These are phyloP conservation scores for Cercospora sp. DNA, from an alignment of 2,329 filamentous ascomycete genomes.

Conservation along the genomic window DNA sequence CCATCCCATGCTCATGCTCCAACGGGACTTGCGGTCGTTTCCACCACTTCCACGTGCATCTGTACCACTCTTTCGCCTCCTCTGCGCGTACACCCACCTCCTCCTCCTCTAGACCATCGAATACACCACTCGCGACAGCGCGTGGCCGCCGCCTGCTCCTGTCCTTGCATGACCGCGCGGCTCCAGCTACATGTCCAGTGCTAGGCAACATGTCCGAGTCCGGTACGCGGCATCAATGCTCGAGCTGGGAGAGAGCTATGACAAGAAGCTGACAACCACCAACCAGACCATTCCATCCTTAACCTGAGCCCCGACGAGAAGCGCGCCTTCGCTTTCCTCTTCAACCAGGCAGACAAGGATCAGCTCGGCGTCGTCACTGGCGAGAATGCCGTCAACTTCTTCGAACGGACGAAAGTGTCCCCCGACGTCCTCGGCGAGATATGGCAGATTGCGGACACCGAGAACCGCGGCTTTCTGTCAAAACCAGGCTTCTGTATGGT, in stretches of 20 bases:
- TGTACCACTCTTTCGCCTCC: not conserved
- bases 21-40: not conserved
- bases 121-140: not conserved
- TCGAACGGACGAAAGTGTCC: constrained; percentile 89
- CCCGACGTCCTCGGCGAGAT: constrained; percentile 90
- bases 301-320: constrained; percentile 92
- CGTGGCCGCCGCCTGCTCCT: not conserved
- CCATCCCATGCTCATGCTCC: constrained; percentile 4
- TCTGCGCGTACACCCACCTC: not conserved
- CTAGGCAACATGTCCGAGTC: constrained; percentile 29
- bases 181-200: constrained; percentile 13
- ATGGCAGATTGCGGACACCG: constrained; percentile 97
- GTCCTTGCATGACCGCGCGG: constrained; percentile 7
- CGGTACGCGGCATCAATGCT: constrained; percentile 14
- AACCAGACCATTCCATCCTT: constrained; percentile 37
- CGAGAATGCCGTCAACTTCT: constrained; percentile 95
- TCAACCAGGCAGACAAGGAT: constrained; percentile 88
- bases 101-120: not conserved
- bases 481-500: constrained; percentile 92
- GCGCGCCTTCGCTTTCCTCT: constrained; percentile 87
- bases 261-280: constrained; percentile 8
- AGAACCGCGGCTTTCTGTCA: constrained; percentile 92
- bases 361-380: constrained; percentile 91
- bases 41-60: constrained; percentile 7
- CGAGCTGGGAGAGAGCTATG: constrained; percentile 2